Conservation (phyloP, 768 basidiomycete genomes). For the Rhodocollybia butyracea region DNA sequence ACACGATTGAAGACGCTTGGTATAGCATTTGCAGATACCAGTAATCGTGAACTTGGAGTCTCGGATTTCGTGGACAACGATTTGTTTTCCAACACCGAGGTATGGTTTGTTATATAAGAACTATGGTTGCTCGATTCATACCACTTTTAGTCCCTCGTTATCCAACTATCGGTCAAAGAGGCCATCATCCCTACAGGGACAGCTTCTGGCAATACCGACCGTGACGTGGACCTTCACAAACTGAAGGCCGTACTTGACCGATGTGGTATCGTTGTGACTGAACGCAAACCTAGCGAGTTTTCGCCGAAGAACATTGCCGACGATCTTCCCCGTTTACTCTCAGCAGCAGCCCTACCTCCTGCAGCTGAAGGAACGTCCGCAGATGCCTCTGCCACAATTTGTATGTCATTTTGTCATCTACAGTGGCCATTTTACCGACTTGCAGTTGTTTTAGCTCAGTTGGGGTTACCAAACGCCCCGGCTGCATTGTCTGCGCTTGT, state of each 20-base stretch:
- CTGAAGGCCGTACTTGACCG: conserved; percentile 83
- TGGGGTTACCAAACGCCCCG: conserved; percentile 73
- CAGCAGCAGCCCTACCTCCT: conserved; percentile 32
- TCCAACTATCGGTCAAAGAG: conserved; percentile 97
- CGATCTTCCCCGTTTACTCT: conserved; percentile 71
- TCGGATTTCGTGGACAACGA: conserved; percentile 94
- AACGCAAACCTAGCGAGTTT: conserved; percentile 90
- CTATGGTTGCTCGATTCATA: not conserved
- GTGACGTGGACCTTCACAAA: conserved; percentile 87
- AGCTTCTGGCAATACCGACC: conserved; percentile 64
- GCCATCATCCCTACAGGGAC: conserved; percentile 82
- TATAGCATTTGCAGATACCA: conserved; percentile 90
- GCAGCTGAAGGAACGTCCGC: conserved; percentile 31
- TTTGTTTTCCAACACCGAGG: conserved; percentile 93
- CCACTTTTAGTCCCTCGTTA: conserved; percentile 75
- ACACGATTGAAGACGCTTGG: conserved; percentile 75
- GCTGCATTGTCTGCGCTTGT: conserved; percentile 80
- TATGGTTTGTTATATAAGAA: conserved; percentile 22
- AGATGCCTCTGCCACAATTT: conserved; percentile 49
- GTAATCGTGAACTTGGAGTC: conserved; percentile 79
- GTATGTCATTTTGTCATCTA: conserved; percentile 34
- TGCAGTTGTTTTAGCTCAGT: conserved; percentile 76
- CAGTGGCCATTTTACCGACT: too few species aligned
- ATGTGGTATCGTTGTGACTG: conserved; percentile 87
- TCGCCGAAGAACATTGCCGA: conserved; percentile 74